phyloP scores from a whole-genome alignment of 2,329 filamentous ascomycete species.

The Cryphonectria naterciae region DNA sequence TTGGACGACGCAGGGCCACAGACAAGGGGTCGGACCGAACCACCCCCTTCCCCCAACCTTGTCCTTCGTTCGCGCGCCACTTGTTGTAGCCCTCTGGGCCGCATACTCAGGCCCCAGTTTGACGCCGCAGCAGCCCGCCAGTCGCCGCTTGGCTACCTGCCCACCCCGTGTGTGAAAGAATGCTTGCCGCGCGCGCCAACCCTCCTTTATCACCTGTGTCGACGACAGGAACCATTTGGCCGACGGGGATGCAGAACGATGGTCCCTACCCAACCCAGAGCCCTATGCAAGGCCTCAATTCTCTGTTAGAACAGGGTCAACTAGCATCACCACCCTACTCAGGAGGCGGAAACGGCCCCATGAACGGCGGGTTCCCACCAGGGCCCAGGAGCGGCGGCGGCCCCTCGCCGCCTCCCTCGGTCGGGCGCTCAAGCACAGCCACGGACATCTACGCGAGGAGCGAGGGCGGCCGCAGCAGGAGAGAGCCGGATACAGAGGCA shows the following conservation, averaged over 20 bases:
- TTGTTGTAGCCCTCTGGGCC: conserved; percentile 7
- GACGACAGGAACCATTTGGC: conserved; percentile 83
- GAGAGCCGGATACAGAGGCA: conserved; percentile 63
- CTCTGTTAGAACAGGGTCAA: conserved; percentile 50
- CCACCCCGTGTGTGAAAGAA: conserved; percentile 16
- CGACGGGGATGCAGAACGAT: conserved; percentile 64
- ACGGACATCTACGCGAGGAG: conserved; percentile 70
- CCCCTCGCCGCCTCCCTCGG: conserved; percentile 85
- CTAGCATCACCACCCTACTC: conserved; percentile 73
- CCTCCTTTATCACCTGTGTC: conserved; percentile 82
- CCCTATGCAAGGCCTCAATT: conserved; percentile 23
- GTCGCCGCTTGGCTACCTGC: conserved; percentile 60
- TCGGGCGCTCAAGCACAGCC: conserved; percentile 83
- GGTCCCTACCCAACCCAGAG: conserved; percentile 51
- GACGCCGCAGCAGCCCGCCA: conserved; percentile 32
- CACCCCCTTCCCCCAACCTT: not conserved
- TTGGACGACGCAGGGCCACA: not conserved
- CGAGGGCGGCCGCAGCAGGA: conserved; percentile 65
- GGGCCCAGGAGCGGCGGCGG: conserved; percentile 61
- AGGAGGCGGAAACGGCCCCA: conserved; percentile 62
- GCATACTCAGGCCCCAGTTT: conserved; percentile 4
- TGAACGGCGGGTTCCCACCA: conserved; percentile 62
- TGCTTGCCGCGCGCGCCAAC: conserved; percentile 47
- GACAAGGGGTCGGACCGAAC: not conserved
- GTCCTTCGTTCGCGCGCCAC: not conserved